phyloP scores from a whole-genome alignment of 352 stramenopile genomes.

The Globisporangium ultimum region DNA sequence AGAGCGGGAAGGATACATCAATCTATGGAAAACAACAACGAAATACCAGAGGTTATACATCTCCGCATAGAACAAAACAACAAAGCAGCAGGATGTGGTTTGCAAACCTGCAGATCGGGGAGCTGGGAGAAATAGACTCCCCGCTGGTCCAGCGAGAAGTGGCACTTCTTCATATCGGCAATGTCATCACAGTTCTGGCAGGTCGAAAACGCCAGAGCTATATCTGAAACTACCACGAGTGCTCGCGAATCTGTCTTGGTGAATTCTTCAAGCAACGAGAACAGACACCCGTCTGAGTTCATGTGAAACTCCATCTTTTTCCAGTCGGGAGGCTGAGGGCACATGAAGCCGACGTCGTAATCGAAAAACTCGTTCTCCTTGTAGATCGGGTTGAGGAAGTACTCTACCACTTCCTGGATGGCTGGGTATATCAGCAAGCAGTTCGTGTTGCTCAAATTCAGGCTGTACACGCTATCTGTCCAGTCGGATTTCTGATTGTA shows the following conservation, averaged over 20 bases:
- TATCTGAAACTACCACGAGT: constrained; percentile 70
- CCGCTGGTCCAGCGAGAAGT: constrained; percentile 76
- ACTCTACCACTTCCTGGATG: constrained; percentile 55
- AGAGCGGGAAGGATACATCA: constrained; percentile 78
- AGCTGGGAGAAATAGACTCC: constrained; percentile 86
- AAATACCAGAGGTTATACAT: neutral
- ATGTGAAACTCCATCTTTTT: constrained; percentile 77
- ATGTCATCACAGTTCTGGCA: constrained; percentile 51
- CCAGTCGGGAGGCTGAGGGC: constrained; percentile 58
- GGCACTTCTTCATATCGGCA: constrained; percentile 73
- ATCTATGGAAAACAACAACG: constrained; percentile 35
- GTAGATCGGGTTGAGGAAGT: constrained; percentile 65
- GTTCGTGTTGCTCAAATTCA: constrained; percentile 76
- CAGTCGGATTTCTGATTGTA: constrained; percentile 78
- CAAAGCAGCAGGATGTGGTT: neutral
- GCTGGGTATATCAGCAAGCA: constrained; percentile 72
- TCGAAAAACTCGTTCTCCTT: constrained; percentile 37
- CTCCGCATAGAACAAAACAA: neutral
- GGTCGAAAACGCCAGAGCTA: constrained; percentile 60
- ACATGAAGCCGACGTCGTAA: constrained; percentile 71
- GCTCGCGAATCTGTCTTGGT: constrained; percentile 59
- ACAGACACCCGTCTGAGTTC: constrained; percentile 64
- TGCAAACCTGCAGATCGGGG: constrained; percentile 70
- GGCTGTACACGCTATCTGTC: constrained; percentile 67
- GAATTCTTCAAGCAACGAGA: constrained; percentile 84